Evolutionary conservation across 768 basidiomycete genomes (phyloP), one percentile per base, ranked within the genome.

Genomic region (Pleurotus eryngii): DNA sequence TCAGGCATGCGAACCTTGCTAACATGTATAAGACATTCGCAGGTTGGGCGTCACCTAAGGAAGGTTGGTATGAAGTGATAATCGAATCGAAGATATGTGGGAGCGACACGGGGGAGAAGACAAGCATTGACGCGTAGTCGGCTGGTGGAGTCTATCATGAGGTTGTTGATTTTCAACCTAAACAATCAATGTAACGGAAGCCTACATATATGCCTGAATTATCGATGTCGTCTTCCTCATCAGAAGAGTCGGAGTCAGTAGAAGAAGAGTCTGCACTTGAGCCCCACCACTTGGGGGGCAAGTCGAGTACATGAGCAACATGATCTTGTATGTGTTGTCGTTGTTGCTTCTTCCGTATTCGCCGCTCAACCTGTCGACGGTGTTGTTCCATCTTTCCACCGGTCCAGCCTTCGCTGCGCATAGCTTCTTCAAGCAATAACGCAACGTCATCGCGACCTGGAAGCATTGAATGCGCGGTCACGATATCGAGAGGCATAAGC

Each of bases 21-120:
- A 95, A 81, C 74, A 97, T 82, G 71, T 95, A 97, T 49, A 99
- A 74, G 9, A 84, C 85, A 67, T 96, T 98, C 26, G 96, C 97
- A 14, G 97, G 95, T 35, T 94, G 85, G 2, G 88, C 73, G 70
- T 94, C 87, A 49, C 83, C 81, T 47, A 90, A 76, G 17, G 82
- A 79, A 5, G 92, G 85, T 42, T 74, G 82, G 68, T 86, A 90
- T 64, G 87, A 85, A 20, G 81, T 83, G 68, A 98, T 88, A 37
- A 98, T 73, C 6, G 91, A 85, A 61, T 90, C 84, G 61, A 96
- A 86, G 37, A 95, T 87, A 58, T 81, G 77, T 1, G 91, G 86
- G 7, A 98, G 73, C 11, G 86, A 78, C 40, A 83, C 77, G 3
- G 92, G 90, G 14, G 93, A 89, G 74, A 95, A 98, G 15, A 92